Evolutionary conservation across 2,329 filamentous ascomycete genomes (phyloP), one percentile per base, ranked within the genome.

Genomic region (Macroventuria anomochaeta): DNA sequence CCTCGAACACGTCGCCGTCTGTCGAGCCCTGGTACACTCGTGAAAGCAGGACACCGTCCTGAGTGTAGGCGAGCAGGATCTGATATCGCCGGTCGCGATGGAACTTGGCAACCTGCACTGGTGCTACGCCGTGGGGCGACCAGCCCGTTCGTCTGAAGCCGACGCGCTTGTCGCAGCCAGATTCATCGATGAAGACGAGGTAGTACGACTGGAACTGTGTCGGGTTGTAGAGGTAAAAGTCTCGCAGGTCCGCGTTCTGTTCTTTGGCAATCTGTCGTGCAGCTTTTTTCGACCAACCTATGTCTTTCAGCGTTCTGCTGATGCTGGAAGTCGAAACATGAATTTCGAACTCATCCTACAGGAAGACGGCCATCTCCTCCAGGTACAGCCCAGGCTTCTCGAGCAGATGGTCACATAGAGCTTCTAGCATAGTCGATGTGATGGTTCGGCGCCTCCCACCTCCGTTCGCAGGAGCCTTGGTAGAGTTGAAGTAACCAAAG

Each of bases 151-250:
- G 60, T 46, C 74, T 59, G 48, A 67, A 71, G 10, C 72, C 67
- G 53, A 67, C 61, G 15, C 62, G 61, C 55, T 71, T 75, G 51
- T 77, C 68, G 59, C 63, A 75, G 3, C 72, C 68, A 53, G 75
- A 76, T 58, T 78, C 66, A 52, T 77, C 68, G 2, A 77, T 61
- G 46, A 62, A 77, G 8, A 77, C 66, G 10, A 75, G 57, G 23
- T 76, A 64, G 52, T 74, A 72, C 0, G 67, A 73, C 10, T 55
- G 52, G 46, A 72, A 73, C 1, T 59, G 53, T 3, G 69, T 73
- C 11, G 75, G 38, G 6, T 69, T 68, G 52, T 75, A 52, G 21
- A 72, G 61, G 53, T 76, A 75, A 21, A 64, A 61, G 53, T 74
- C 70, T 59, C 67, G 64, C 47, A 77, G 58, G 32, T 75, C 65